Evolutionary conservation across 1,139 yeast genomes (phyloP).

Genomic region (Candida tropicalis): DNA sequence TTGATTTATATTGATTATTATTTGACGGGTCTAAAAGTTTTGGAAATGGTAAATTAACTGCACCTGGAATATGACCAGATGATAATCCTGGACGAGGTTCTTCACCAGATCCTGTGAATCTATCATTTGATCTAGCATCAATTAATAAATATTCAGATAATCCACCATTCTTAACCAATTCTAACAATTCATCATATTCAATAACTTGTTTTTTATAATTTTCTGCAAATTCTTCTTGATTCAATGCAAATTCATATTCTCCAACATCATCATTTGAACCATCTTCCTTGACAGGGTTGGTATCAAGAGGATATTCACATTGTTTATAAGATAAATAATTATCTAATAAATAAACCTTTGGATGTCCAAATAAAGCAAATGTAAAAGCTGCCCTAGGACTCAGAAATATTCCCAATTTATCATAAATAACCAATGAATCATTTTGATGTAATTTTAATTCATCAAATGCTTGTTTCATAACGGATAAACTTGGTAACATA

Average conservation of each 20-base stretch:
- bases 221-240: conserved; percentile 22
- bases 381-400: conserved; percentile 95
- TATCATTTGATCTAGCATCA: conserved; percentile 79
- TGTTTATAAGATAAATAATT: conserved; percentile 57
- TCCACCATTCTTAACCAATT: conserved; percentile 52
- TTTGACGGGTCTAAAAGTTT: conserved; percentile 49
- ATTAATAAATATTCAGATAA: conserved; percentile 54
- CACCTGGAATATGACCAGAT: conserved; percentile 87
- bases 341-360: conserved; percentile 66
- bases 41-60: conserved; percentile 75
- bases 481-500: conserved; percentile 71
- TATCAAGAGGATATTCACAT: conserved; percentile 29
- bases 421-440: conserved; percentile 81
- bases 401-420: conserved; percentile 79
- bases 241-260: conserved; percentile 19
- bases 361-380: conserved; percentile 75
- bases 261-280: conserved; percentile 15
- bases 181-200: conserved; percentile 62
- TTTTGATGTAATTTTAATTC: conserved; percentile 46
- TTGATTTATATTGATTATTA: conserved; percentile 52
- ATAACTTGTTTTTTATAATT: conserved; percentile 54
- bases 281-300: conserved; percentile 13
- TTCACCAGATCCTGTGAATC: conserved; percentile 77
- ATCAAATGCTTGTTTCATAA: conserved; percentile 57
- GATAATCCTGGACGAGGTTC: conserved; percentile 89